A percentile compares a stretch with the other conserved stretches of the same genome.
Evolutionary conservation across 768 basidiomycete species (phyloP).

Genomic region (Dendrothele bispora): DNA sequence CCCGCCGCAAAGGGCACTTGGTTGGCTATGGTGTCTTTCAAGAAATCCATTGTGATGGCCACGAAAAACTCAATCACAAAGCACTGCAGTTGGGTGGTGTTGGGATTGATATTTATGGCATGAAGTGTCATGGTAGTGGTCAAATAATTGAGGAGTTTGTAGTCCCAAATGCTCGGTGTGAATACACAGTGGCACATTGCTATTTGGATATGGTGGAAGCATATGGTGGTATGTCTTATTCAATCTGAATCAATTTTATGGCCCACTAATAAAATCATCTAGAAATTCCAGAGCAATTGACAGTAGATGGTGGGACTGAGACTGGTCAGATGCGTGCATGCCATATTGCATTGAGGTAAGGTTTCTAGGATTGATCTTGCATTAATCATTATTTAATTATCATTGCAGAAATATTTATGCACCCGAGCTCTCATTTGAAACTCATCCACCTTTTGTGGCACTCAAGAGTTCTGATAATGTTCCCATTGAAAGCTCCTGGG

Average conservation of each 20-base stretch:
- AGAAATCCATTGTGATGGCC: conserved; percentile 11
- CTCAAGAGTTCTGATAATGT: not conserved
- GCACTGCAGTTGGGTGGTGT: conserved; percentile 10
- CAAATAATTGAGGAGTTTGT: not conserved
- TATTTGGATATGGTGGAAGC: conserved; percentile 9
- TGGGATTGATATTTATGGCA: conserved; percentile 11
- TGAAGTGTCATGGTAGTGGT: conserved; percentile 4
- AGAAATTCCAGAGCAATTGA: not conserved
- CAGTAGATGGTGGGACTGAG: not conserved
- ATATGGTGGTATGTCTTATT: conserved; percentile 5
- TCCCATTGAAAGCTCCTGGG: not conserved
- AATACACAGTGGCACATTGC: conserved; percentile 3
- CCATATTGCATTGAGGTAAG: not conserved
- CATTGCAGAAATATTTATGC: not conserved
- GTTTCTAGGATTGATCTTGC: not conserved
- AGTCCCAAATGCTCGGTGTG: conserved; percentile 7
- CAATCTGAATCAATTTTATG: too few species aligned
- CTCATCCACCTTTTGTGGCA: not conserved
- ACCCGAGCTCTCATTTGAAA: not conserved
- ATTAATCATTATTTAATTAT: not conserved
- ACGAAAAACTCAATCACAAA: conserved; percentile 8
- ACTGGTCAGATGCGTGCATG: not conserved
- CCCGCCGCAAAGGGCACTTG: not conserved
- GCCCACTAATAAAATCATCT: too few species aligned
- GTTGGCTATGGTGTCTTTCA: conserved; percentile 8